Evolutionary conservation across 1,139 yeast species (phyloP), one percentile per base, ranked within the genome.

Genomic region (Yamadazyma spencermartinsiae): DNA sequence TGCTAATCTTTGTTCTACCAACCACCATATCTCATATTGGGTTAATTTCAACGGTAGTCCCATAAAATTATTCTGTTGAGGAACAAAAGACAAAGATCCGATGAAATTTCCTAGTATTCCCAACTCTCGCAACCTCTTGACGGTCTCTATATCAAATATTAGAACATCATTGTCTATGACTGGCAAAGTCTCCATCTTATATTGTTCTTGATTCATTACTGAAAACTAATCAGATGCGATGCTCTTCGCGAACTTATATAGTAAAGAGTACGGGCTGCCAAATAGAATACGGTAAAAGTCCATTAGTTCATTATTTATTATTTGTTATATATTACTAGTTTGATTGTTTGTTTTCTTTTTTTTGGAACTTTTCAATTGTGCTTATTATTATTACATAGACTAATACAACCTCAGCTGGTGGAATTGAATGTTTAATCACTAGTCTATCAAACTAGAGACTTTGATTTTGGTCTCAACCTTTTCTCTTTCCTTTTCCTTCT

Each of bases 21-120:
- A 64, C 80, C 87, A 86, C 10, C 80, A 45, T 0, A 82, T 78
- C 51, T 92, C 98, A 60, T 86, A 95, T 0, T 78, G 61, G 64
- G 80, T 75, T 33, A 92, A 66, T 50, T 80, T 79, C 37, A 90
- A 62, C 0, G 98, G 98, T 3, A 90, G 65, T 1, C 96, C 95
- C 37, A 87, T 68, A 54, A 90, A 85, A 29, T 83, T 70, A 54
- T 88, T 90, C 53, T 92, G 98, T 58, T 92, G 98, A 2, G 98
- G 95, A 15, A 90, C 89, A 34, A 80, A 74, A 0, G 96, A 86
- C 27, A 92, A 63, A 0, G 96, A 84, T 0, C 98, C 98, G 1
- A 79, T 66, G 14, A 92, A 67, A 1, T 84, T 79, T 0, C 98
- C 98, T 29, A 82, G 70, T 1, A 92, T 73, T 3, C 77, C 79